These are phyloP conservation scores for Rickenella mellea DNA, from an alignment of 768 basidiomycete species.

Conservation along the genomic window DNA sequence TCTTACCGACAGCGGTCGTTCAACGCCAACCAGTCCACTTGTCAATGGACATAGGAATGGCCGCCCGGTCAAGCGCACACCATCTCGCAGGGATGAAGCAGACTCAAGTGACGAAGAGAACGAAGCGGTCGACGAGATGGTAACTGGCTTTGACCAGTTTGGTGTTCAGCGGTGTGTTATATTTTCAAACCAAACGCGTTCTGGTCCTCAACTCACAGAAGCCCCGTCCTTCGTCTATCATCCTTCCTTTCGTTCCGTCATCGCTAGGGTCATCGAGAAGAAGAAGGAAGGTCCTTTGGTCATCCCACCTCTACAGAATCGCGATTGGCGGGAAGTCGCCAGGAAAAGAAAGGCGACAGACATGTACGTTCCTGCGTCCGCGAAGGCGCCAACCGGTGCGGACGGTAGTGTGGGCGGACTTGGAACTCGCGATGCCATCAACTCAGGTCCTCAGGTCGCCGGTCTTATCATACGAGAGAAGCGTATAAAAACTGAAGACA, in stretches of 20 bases:
- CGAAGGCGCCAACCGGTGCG: constrained; percentile 41
- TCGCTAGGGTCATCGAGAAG: constrained; percentile 18
- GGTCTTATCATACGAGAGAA: constrained; percentile 37
- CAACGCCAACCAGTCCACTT: constrained; percentile 46
- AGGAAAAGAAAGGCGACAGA: constrained; percentile 46
- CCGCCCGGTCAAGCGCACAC: constrained; percentile 14
- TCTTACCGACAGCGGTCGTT: constrained; percentile 28
- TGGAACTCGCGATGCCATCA: constrained; percentile 66
- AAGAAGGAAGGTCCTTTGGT: constrained; percentile 57
- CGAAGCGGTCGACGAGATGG: constrained; percentile 50
- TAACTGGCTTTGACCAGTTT: constrained; percentile 63
- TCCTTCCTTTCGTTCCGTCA: constrained; percentile 3
- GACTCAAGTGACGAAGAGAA: constrained; percentile 57
- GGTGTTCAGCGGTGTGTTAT: constrained; percentile 80
- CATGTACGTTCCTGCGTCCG: constrained; percentile 60
- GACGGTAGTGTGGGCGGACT: constrained; percentile 74
- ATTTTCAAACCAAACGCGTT: constrained; percentile 7
- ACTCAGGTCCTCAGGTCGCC: constrained; percentile 60
- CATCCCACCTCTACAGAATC: constrained; percentile 79
- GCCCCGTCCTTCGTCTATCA: constrained; percentile 20
- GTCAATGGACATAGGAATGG: constrained; percentile 21
- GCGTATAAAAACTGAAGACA: constrained; percentile 10
- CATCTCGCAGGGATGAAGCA: constrained; percentile 18
- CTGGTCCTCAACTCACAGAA: constrained; percentile 72
- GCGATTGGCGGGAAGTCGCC: constrained; percentile 82